Base-by-base conservation (phyloP, 2,329 filamentous ascomycete species). In the Fusarium sp. region DNA sequence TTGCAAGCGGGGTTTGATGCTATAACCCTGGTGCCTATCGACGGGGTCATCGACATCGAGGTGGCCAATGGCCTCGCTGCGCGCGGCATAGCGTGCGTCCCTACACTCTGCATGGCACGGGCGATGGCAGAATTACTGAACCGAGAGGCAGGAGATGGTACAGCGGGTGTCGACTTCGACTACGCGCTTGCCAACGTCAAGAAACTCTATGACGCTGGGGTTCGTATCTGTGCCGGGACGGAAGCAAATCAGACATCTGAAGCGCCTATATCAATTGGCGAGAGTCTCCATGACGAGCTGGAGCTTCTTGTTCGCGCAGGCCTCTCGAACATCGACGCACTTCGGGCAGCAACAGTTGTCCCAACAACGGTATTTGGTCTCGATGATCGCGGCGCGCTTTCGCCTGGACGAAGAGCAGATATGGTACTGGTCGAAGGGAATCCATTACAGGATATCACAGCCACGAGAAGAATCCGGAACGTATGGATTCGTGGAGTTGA, bases 161-260 rank as follows among this genome's bases (percentile, higher is more conserved):
- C 18, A 8, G 40, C n/a, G n/a, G 18, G 27, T 2, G 28, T 61
- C 23, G 36, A 72, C 44, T 79, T 78, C 59, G 63, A 65, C 77
- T 41, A 41, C 15, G 15, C 39, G 15, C 13, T 16, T n/a, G 39
- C 39, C 39, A 39, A 39, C 36, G 36, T 80, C 12, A 59, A 44
- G 31, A 66, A 48, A 7, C 75, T 76, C 51, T 52, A 77, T 55
- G 39, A 59, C 6, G 75, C 76, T 6, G 76, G 78, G 8, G 74
- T 79, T 18, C 65, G 70, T 6, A 75, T 80, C 30, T 64, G 76
- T 15, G 75, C 75, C 8, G 78, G 79, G 5, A 79, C 78, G n/a
- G 77, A 77, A 16, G 68, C 78, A n/a, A 74, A 72, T 51, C 37
- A 61, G 60, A 68, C 34, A 51, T 71, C 30, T 3, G 51, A 46